Conservation (phyloP, 2,329 filamentous ascomycete species). For the Sclerotinia trifoliorum region DNA sequence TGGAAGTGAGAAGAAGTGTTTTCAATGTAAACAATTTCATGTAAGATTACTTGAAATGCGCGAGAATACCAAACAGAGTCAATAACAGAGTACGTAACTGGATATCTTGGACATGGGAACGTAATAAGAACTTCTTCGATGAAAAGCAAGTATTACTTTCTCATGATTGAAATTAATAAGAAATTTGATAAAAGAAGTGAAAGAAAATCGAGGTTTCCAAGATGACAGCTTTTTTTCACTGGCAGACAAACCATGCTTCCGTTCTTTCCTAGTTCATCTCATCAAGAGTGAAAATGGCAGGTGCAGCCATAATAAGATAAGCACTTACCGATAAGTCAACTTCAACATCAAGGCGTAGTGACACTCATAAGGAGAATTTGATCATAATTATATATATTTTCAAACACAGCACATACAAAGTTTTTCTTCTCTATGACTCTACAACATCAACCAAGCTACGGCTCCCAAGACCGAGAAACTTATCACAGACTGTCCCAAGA, state of each 20-base stretch:
- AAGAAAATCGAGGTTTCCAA: background rate
- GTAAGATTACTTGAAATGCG: background rate
- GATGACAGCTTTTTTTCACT: no score
- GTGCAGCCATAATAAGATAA: background rate
- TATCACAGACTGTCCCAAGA: background rate
- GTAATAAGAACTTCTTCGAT: background rate
- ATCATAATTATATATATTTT: background rate
- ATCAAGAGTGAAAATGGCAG: background rate
- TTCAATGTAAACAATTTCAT: background rate
- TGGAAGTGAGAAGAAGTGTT: background rate
- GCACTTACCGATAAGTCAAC: no score
- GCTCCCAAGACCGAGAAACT: slow-evolving; percentile 3
- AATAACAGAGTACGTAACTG: background rate
- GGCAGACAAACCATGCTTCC: background rate
- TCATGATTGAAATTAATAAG: background rate
- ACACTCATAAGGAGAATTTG: background rate
- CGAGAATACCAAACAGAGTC: background rate
- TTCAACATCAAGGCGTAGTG: background rate
- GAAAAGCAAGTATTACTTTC: background rate
- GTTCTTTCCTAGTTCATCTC: background rate
- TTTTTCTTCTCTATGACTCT: background rate
- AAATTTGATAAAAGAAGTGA: no score
- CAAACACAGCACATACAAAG: background rate
- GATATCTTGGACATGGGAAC: background rate
- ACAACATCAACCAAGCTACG: slow-evolving; percentile 7